A percentile compares a stretch with the other conserved stretches of the same genome.
phyloP scores from a whole-genome alignment of 306 rosid genomes.

The Cicer bijugum region DNA sequence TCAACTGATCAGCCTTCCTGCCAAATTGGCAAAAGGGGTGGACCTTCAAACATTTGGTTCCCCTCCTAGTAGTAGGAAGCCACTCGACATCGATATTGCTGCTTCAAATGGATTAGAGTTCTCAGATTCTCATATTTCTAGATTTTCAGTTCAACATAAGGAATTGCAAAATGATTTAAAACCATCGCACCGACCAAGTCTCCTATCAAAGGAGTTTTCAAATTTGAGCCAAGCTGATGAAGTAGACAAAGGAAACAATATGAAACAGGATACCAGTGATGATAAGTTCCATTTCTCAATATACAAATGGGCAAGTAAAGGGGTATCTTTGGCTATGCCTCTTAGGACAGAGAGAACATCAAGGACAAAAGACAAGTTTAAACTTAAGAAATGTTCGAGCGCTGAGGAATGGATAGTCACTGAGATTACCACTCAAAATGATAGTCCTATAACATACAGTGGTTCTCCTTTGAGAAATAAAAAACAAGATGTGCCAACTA shows the following conservation, averaged over 20 bases:
- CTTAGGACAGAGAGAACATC: conserved; percentile 59
- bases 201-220: conserved; percentile 51
- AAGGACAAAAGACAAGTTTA: conserved; percentile 53
- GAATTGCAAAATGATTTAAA: conserved; percentile 45
- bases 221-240: conserved; percentile 47
- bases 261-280: conserved; percentile 44
- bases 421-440: conserved; percentile 45
- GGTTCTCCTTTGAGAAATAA: conserved; percentile 37
- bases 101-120: conserved; percentile 50
- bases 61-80: conserved; percentile 46
- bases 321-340: conserved; percentile 68
- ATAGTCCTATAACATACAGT: conserved; percentile 39
- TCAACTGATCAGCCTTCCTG: conserved; percentile 68
- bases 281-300: conserved; percentile 88
- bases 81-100: conserved; percentile 19
- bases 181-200: conserved; percentile 46
- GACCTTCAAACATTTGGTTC: conserved; percentile 67
- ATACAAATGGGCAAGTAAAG: conserved; percentile 95
- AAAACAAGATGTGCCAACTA: conserved; percentile 48
- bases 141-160: conserved; percentile 56
- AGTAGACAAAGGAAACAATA: conserved; percentile 47
- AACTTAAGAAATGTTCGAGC: conserved; percentile 54
- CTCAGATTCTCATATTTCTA: conserved; percentile 57
- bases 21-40: conserved; percentile 54
- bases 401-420: conserved; percentile 44